phyloP scores from a whole-genome alignment of 352 stramenopile species.

The Phytophthora europaea region DNA sequence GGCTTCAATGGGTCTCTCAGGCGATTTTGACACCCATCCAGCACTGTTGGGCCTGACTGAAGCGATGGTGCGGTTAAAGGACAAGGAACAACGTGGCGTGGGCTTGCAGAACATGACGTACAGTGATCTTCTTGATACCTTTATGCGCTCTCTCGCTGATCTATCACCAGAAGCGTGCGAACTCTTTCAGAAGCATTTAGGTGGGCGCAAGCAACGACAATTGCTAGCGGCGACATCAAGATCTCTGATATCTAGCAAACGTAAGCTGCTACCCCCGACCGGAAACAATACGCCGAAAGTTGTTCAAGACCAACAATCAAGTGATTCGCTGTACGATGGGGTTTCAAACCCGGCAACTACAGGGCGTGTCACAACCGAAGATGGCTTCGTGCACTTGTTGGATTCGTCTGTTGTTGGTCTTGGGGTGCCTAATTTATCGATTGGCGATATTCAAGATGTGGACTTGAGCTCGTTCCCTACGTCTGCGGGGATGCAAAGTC shows the following conservation, averaged over 20 bases:
- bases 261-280: constrained; percentile 26
- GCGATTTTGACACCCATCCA: constrained; percentile 70
- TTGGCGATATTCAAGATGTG: constrained; percentile 71
- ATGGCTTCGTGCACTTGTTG: constrained; percentile 50
- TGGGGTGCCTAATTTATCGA: constrained; percentile 58
- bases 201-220: constrained; percentile 66
- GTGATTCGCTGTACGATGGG: constrained; percentile 34
- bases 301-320: constrained; percentile 32
- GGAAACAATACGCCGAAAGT: constrained; percentile 7
- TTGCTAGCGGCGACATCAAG: constrained; percentile 30
- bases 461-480: constrained; percentile 57
- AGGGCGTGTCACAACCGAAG: constrained; percentile 22
- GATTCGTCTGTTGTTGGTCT: constrained; percentile 45
- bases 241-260: constrained; percentile 39
- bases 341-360: constrained; percentile 9
- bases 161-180: constrained; percentile 71
- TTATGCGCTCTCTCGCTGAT: constrained; percentile 69
- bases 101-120: constrained; percentile 88
- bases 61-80: constrained; percentile 77
- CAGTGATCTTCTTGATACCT: constrained; percentile 69
- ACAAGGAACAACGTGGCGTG: constrained; percentile 81
- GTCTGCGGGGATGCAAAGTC: constrained; percentile 34
- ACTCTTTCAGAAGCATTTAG: constrained; percentile 79
- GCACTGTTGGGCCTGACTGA: constrained; percentile 73
- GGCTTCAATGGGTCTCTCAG: constrained; percentile 73